Base-by-base conservation (phyloP, 805 yeast species). In the Cyberlindnera meyerae region DNA sequence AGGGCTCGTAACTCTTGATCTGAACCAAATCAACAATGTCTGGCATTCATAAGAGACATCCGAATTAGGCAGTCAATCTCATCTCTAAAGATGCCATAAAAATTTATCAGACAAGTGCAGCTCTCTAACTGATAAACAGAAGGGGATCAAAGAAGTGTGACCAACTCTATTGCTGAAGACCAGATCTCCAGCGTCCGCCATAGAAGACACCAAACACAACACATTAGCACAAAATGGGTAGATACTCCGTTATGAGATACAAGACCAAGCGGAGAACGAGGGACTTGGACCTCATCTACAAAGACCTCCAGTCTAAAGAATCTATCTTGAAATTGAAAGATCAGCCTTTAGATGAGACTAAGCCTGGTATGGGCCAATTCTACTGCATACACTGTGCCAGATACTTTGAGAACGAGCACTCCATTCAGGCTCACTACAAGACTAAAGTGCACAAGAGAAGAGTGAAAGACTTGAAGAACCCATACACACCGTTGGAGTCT, bases 301-400 rank as follows among this genome's bases (percentile, higher is more conserved):
- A 75, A 26, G 99, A 93, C 54, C 61, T 93, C 35, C 65, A 81
- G 3, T 61, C 77, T 4, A 68, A 73, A 27, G 82, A 79, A 26
- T 64, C 80, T n/a, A 80, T 87, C 37, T 60, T 70, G 38, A 65
- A 70, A 28, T 68, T 88, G 39, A 73, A 84, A 56, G 79, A 83
- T 57, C 97, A 90, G 61, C 83, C 86, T 5, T 60, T 84, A 39
- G 96, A 90, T 60, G 97, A 90, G 63, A 76, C 79, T 29, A 81
- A 82, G 55, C 89, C 97, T 1, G 99, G 99, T 2, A 65, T 93
- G 47, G 99, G 96, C 12, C 97, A 93, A 62, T 82, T 76, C 61
- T 93, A 86, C 61, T 93, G 97, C 62, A 71, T 93, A 36, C 95
- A 88, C 46, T 93, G 99, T 69, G 94, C 95, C 33, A 84, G 82